Percentiles rank a stretch among this genome's conserved stretches.
Evolutionary conservation across 2,329 filamentous ascomycete species (phyloP).

Genomic region (Ophiostoma triangulosporum): DNA sequence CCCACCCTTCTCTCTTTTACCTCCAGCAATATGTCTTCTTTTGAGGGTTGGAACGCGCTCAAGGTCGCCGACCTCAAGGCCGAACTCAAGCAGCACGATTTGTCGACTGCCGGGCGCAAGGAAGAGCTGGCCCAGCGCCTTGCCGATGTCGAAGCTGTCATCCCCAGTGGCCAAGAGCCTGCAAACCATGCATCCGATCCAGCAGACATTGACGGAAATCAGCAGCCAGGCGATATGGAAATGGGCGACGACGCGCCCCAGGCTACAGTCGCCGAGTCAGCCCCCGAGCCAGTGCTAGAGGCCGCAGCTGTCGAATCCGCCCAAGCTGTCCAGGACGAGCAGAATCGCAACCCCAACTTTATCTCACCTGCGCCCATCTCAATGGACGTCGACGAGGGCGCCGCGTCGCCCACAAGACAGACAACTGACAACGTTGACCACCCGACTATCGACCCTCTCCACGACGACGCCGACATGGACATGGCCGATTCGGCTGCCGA

Average conservation of each 20-base stretch:
- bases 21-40: conserved; percentile 22
- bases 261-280: not conserved
- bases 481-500: conserved; percentile 12
- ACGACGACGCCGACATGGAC: not conserved
- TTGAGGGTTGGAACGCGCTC: conserved; percentile 40
- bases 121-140: conserved; percentile 57
- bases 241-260: not conserved
- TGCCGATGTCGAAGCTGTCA: conserved; percentile 15
- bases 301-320: conserved; percentile 2
- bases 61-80: conserved; percentile 66
- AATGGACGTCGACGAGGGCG: conserved; percentile 2
- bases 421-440: not conserved
- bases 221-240: not conserved
- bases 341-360: conserved; percentile 55
- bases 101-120: conserved; percentile 57
- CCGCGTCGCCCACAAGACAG: not conserved
- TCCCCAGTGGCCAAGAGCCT: not conserved
- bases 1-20: not conserved
- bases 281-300: conserved; percentile 3
- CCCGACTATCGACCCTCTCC: not conserved
- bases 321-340: conserved; percentile 17
- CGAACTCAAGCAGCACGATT: conserved; percentile 59
- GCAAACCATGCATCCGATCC: not conserved
- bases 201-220: not conserved
- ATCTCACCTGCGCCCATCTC: conserved; percentile 39